Evolutionary conservation across 257 asterid species (phyloP).

Genomic region (Nyctanthes arbortristis): DNA sequence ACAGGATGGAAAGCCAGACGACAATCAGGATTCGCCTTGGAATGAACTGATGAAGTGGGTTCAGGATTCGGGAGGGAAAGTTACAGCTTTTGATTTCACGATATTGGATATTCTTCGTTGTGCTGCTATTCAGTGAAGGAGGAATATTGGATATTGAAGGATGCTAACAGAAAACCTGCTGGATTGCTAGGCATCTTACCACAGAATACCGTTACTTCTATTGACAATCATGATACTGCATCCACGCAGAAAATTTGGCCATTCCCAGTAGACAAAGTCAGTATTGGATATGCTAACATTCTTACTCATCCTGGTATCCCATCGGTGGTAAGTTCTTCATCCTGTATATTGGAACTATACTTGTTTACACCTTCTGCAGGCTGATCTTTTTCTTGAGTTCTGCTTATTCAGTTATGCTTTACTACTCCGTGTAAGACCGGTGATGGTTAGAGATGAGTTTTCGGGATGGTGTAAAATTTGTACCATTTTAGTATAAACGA

Average conservation of each 20-base stretch:
- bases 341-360: too few species aligned
- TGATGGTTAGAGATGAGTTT: too few species aligned
- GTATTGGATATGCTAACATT: conserved; percentile 81
- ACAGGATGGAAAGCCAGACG: conserved; percentile 42
- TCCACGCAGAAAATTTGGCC: conserved; percentile 76
- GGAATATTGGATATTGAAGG: conserved; percentile 72
- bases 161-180: conserved; percentile 55
- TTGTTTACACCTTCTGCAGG: too few species aligned
- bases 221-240: conserved; percentile 86
- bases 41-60: conserved; percentile 58
- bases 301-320: too few species aligned
- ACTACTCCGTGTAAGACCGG: too few species aligned
- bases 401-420: too few species aligned
- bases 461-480: too few species aligned
- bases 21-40: conserved; percentile 55
- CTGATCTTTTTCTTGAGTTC: too few species aligned
- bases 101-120: conserved; percentile 72
- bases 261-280: conserved; percentile 72
- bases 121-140: conserved; percentile 78
- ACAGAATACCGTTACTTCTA: conserved; percentile 64
- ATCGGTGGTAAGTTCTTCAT: conserved; percentile 42
- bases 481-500: too few species aligned
- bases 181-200: conserved; percentile 79
- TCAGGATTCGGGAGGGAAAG: conserved; percentile 41
- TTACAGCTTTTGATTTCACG: conserved; percentile 74